phyloP scores from a whole-genome alignment of 305 asterid genomes.

The Petunia hybrid region DNA sequence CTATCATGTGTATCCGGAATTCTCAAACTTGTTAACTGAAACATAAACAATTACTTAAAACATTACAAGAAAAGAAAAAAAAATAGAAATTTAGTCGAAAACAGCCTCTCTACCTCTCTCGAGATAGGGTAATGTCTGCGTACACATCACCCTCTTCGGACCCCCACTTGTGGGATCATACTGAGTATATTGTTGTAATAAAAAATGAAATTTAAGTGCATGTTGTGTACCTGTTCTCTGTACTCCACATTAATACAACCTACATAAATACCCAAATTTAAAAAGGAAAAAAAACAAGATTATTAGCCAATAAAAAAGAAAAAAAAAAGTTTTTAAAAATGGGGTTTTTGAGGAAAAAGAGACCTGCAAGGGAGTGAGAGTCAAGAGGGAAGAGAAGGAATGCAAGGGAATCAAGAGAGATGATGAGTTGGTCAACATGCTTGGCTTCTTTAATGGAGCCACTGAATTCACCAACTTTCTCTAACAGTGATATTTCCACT shows the following conservation, averaged over 20 bases:
- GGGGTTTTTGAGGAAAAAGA: not conserved
- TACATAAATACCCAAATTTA: conserved; percentile 37
- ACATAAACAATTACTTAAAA: not conserved
- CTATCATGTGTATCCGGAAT: conserved; percentile 59
- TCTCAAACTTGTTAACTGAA: conserved; percentile 55
- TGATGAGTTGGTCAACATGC: conserved; percentile 72
- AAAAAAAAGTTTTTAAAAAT: not conserved
- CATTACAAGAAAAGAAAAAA: conserved; percentile 20
- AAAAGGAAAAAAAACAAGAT: not conserved
- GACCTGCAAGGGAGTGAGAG: conserved; percentile 60
- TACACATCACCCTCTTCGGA: too few species aligned
- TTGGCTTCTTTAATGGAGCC: conserved; percentile 57
- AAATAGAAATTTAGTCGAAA: not conserved
- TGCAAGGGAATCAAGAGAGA: conserved; percentile 80
- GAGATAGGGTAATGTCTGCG: too few species aligned
- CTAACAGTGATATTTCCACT: conserved; percentile 56
- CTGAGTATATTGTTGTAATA: not conserved
- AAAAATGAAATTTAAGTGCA: not conserved
- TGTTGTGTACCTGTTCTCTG: conserved; percentile 57
- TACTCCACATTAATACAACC: conserved; percentile 66
- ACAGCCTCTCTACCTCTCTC: too few species aligned
- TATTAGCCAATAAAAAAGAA: not conserved
- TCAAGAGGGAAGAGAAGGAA: conserved; percentile 64
- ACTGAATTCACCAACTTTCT: conserved; percentile 66
- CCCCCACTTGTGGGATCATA: too few species aligned